Percentiles rank a stretch among this genome's conserved stretches.
phyloP scores from a whole-genome alignment of 2,329 filamentous ascomycete species.

The Lasiodiplodia sp. region DNA sequence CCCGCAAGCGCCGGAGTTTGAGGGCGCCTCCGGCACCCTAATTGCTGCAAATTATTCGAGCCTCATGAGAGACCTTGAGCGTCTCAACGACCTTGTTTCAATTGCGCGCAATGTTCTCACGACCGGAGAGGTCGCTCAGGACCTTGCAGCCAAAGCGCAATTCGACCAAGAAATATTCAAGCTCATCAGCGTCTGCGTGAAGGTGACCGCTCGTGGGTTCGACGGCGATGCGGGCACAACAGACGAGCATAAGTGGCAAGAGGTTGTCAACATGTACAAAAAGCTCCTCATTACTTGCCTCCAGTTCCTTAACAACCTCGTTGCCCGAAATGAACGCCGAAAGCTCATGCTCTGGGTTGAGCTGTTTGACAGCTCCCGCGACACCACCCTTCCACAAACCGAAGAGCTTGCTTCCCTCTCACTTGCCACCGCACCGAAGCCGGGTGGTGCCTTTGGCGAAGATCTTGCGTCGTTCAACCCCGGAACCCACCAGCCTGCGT shows the following conservation, averaged over 20 bases:
- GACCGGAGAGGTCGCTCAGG: conserved; percentile 66
- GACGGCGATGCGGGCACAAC: conserved; percentile 68
- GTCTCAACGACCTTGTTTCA: conserved; percentile 67
- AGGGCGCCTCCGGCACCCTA: conserved; percentile 65
- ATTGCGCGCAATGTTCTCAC: conserved; percentile 69
- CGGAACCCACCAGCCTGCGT: conserved; percentile 43
- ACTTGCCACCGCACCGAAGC: conserved; percentile 9
- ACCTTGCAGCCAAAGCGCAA: conserved; percentile 65
- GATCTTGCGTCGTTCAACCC: not conserved
- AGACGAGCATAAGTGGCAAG: conserved; percentile 71
- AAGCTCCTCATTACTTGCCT: conserved; percentile 69
- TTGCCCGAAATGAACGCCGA: conserved; percentile 69
- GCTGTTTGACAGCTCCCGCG: conserved; percentile 65
- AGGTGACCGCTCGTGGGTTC: conserved; percentile 69
- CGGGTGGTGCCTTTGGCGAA: conserved; percentile 30
- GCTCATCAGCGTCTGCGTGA: conserved; percentile 68
- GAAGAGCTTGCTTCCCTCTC: conserved; percentile 32
- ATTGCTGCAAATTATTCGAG: conserved; percentile 67
- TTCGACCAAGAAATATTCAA: conserved; percentile 69
- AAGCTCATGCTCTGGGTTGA: conserved; percentile 72
- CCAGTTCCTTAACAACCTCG: conserved; percentile 72
- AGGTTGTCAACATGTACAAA: conserved; percentile 70
- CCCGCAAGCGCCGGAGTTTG: conserved; percentile 62
- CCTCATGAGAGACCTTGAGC: conserved; percentile 67
- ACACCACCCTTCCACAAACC: conserved; percentile 43